Base-by-base conservation (phyloP, 305 asterid species). In the Solanum hybrid region DNA sequence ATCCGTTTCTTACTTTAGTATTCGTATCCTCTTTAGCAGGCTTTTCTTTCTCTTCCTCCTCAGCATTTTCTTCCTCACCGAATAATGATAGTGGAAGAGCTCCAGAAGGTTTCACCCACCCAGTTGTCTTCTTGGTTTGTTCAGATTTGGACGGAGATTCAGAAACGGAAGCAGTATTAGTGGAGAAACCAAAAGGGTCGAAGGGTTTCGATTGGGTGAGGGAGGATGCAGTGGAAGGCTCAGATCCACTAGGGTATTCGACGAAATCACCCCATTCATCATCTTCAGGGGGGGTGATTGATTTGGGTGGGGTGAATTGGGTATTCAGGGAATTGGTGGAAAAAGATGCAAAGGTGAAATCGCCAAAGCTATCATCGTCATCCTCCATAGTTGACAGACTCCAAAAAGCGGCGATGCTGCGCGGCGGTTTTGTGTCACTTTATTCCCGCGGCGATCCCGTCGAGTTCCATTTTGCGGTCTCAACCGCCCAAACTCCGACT, bases 201-300 rank as follows among this genome's bases (percentile, higher is more conserved):
- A 92, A 26, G 76, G 93, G 88, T 76, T 91, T 90, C 26, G 94
- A 91, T 83, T 90, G 90, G 80, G 90, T 29, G 71, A 69, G 46
- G 69, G 92, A 90, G 73, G 93, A 83, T 22, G 81, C 87, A 69
- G 28, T 11, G 83, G 82, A 24, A 24, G 33, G 64, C 5, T 73
- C 86, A 51, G 93, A 92, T 92, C 91, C 89, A 75, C 57, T 75
- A 24, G 96, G 95, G 36, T 94, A 92, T 90, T 93, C 93, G 37
- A 96, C 94, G 89, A 96, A 96, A 93, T 96, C 98, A 74, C 97
- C 95, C 98, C 98, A 96, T 88, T 95, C 98, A 79, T 92, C 97
- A 10, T 93, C 95, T 18, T 31, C 29, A 24, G 35, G 13, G 24
- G 87, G 22, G 37, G 84, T 18, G 26, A 26, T 26, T 14, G 87